Evolutionary conservation across 1,284 basidiomycete species (phyloP), one percentile per base, ranked within the genome.

Genomic region (Wallemia ichthyophaga): DNA sequence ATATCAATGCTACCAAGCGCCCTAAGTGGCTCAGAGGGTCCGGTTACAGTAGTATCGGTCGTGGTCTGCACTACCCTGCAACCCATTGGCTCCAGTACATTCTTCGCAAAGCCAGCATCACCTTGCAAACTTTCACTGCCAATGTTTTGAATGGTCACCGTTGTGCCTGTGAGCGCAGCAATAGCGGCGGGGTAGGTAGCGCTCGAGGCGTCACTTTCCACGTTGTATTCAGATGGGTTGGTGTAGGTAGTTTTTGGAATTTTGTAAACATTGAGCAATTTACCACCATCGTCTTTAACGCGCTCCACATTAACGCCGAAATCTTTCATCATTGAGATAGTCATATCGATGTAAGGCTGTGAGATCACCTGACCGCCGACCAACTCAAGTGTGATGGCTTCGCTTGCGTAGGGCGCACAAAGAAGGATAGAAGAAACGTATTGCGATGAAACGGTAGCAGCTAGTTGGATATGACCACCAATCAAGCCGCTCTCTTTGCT

Each of bases 341-440:
- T 98, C 91, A 98, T 95, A 72, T 99, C 91, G 71, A 99, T 98
- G 74, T 98, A 98, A 1, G 89, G 89, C 72, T 96, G 92, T 21
- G 88, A 94, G 70, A 98, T 95, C 68, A 98, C 94, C 66, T 84
- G 79, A 1, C 85, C 88, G 25, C 89, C 89, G 0, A 80, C 83
- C 61, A 99, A 79, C 71, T 94, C 85, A 61, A 98, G 80, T 2
- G 80, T 81, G 63, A 95, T 78, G 32, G 81, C 75, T 66, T 86
- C 76, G 33, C 72, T 67, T 0, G 92, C 91, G 68, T 96, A 98
- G 0, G 92, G 92, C 0, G 92, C 91, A 66, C 88, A 94, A 32
- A 98, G 81, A 7, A 98, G 76, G 68, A 96, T 87, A 1, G 88
- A 91, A 1, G 88, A 94, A 32, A 98, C 94, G 68, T 98, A 99